Evolutionary conservation across 2,329 filamentous ascomycete genomes (phyloP).

Genomic region (Sarocladium brachiariae): DNA sequence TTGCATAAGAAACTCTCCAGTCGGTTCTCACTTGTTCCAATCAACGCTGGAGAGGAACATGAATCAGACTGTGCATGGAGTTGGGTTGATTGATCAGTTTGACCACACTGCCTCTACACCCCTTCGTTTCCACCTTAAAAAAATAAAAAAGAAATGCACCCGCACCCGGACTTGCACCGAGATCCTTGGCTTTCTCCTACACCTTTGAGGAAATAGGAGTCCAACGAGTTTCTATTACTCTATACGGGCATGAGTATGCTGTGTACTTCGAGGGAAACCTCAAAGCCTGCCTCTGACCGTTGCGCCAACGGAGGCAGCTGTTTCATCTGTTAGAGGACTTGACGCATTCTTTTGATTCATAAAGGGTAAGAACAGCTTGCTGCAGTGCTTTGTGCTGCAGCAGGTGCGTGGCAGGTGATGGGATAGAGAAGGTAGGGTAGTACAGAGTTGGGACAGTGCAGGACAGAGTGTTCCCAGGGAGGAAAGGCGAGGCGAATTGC

Average conservation of each 20-base stretch:
- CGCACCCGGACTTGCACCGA: conserved; percentile 30
- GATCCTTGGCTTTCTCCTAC: conserved; percentile 28
- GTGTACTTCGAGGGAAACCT: background rate
- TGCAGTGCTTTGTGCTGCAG: background rate
- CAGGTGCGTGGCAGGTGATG: conserved; percentile 1
- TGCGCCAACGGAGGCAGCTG: background rate
- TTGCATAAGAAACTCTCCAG: too few species aligned
- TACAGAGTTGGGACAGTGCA: background rate
- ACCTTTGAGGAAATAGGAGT: conserved; percentile 22
- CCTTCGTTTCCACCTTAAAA: too few species aligned
- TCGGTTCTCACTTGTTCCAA: too few species aligned
- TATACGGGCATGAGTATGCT: conserved; percentile 21
- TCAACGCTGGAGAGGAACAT: too few species aligned
- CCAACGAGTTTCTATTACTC: conserved; percentile 30
- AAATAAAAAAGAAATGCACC: conserved; percentile 18
- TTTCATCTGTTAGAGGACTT: background rate
- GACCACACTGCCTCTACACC: too few species aligned
- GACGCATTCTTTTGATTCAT: background rate
- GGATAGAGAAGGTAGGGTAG: background rate
- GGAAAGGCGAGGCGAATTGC: background rate
- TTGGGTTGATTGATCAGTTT: too few species aligned
- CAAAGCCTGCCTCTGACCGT: background rate
- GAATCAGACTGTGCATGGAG: too few species aligned
- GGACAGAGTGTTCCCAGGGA: background rate
- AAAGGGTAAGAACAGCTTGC: background rate